Evolutionary conservation across 176 grass and related monocot genomes (phyloP).

Genomic region (Areca catechu): DNA sequence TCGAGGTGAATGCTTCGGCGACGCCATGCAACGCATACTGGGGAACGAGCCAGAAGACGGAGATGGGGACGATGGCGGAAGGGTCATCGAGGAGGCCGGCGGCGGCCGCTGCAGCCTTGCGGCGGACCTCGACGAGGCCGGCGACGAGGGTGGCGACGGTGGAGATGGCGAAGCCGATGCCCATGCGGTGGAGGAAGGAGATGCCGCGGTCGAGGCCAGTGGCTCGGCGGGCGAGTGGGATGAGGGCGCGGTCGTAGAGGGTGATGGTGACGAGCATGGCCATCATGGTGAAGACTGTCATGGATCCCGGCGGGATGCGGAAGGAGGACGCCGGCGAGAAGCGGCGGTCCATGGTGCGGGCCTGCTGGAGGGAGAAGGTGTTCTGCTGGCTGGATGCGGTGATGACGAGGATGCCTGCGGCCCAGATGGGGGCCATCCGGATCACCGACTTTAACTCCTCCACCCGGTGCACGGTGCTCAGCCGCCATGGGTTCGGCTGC

Average conservation of each 20-base stretch:
- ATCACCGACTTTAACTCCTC: slow-evolving; percentile 71
- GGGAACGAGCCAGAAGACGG: slow-evolving; percentile 65
- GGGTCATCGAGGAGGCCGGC: slow-evolving; percentile 29
- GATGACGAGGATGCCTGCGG: slow-evolving; percentile 68
- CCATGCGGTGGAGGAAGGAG: slow-evolving; percentile 74
- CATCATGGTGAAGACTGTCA: slow-evolving; percentile 54
- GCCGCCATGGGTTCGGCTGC: slow-evolving; percentile 44
- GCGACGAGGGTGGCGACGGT: slow-evolving; percentile 36
- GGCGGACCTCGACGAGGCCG: slow-evolving; percentile 46
- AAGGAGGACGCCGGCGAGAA: slow-evolving; percentile 39
- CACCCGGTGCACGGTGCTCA: slow-evolving; percentile 80
- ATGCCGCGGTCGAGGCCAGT: slow-evolving; percentile 68
- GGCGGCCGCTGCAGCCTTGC: slow-evolving; percentile 14
- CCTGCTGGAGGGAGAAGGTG: slow-evolving; percentile 75
- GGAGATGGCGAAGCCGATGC: slow-evolving; percentile 44
- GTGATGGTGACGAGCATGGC: slow-evolving; percentile 53
- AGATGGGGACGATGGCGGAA: slow-evolving; percentile 31
- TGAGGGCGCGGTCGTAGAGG: slow-evolving; percentile 48
- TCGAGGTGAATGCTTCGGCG: slow-evolving; percentile 56
- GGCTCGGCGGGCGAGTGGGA: slow-evolving; percentile 41
- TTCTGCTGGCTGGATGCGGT: slow-evolving; percentile 43
- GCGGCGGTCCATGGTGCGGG: slow-evolving; percentile 78
- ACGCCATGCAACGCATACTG: slow-evolving; percentile 67
- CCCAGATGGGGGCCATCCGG: slow-evolving; percentile 85
- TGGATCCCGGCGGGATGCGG: slow-evolving; percentile 61